These are phyloP conservation scores for Fraxinus dipetala DNA, from an alignment of 305 asterid genomes.

Conservation along the genomic window DNA sequence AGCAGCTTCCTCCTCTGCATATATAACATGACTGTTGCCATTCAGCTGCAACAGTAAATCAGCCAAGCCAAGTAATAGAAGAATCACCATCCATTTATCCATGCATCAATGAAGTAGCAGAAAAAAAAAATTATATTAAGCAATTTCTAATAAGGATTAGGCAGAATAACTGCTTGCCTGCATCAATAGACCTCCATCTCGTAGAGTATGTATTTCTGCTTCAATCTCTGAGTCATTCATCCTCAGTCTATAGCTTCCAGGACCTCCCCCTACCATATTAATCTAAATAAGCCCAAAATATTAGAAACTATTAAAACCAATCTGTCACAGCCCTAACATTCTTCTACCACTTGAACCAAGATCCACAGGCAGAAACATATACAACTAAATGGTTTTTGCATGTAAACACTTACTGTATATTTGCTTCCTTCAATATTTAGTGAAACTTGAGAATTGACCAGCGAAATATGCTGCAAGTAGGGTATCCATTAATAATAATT, in stretches of 20 bases:
- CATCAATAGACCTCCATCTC: conserved; percentile 95
- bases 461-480: conserved; percentile 87
- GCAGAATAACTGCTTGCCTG: conserved; percentile 59
- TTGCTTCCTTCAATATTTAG: conserved; percentile 98
- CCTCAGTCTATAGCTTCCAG: conserved; percentile 85
- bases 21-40: conserved; percentile 91
- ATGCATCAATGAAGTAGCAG: conserved; percentile 9
- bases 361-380: not conserved
- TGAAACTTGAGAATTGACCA: conserved; percentile 91
- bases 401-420: conserved; percentile 68
- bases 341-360: not conserved
- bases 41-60: conserved; percentile 61
- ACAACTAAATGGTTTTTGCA: not conserved
- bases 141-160: conserved; percentile 17
- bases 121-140: conserved; percentile 5
- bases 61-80: conserved; percentile 22
- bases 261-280: conserved; percentile 90
- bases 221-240: conserved; percentile 85
- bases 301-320: conserved; percentile 16
- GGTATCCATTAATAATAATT: conserved; percentile 18
- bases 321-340: not conserved
- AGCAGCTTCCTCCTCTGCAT: conserved; percentile 99
- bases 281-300: conserved; percentile 44
- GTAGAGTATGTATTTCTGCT: conserved; percentile 97
- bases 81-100: conserved; percentile 12